These are phyloP conservation scores for Mucor saturninus DNA, from an alignment of 371 early-diverging fungal genomes.

Conservation along the genomic window DNA sequence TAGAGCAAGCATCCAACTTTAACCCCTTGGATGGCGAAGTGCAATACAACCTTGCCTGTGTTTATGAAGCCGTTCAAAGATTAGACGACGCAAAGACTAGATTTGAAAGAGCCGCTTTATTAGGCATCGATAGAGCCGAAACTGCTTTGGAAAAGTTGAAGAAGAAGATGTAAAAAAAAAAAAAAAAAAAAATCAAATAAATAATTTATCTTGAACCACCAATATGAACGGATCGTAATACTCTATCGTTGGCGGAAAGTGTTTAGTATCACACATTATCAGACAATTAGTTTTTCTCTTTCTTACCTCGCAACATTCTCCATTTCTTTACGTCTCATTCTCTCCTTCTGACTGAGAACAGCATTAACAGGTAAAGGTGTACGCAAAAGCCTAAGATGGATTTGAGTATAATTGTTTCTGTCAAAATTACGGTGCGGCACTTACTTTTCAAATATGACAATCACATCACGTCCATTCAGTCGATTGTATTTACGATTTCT, in stretches of 20 bases:
- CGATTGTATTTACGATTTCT: slow-evolving; percentile 68
- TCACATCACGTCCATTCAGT: slow-evolving; percentile 66
- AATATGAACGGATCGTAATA: slow-evolving; percentile 45
- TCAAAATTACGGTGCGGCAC: neutral
- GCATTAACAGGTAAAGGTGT: slow-evolving; percentile 21
- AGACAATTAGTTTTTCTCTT: neutral
- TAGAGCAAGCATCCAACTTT: slow-evolving; percentile 73
- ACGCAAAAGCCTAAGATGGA: slow-evolving; percentile 23
- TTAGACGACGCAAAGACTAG: slow-evolving; percentile 73
- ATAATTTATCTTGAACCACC: slow-evolving; percentile 20
- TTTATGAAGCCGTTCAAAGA: slow-evolving; percentile 72
- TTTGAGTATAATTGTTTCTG: neutral
- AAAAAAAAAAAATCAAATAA: neutral
- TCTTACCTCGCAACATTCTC: slow-evolving; percentile 57
- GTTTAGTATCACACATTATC: neutral
- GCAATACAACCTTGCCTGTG: slow-evolving; percentile 78
- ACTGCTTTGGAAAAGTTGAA: slow-evolving; percentile 41
- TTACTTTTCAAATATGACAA: slow-evolving; percentile 84
- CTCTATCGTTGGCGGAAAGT: slow-evolving; percentile 17
- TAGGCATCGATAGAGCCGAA: slow-evolving; percentile 66
- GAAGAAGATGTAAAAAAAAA: slow-evolving; percentile 32
- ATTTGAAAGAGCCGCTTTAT: slow-evolving; percentile 65
- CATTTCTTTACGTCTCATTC: slow-evolving; percentile 46
- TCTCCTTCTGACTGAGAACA: slow-evolving; percentile 32
- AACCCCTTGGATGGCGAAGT: slow-evolving; percentile 77